These are phyloP conservation scores for Amorphotheca resinae DNA, from an alignment of 495 filamentous ascomycete genomes.

Conservation along the genomic window DNA sequence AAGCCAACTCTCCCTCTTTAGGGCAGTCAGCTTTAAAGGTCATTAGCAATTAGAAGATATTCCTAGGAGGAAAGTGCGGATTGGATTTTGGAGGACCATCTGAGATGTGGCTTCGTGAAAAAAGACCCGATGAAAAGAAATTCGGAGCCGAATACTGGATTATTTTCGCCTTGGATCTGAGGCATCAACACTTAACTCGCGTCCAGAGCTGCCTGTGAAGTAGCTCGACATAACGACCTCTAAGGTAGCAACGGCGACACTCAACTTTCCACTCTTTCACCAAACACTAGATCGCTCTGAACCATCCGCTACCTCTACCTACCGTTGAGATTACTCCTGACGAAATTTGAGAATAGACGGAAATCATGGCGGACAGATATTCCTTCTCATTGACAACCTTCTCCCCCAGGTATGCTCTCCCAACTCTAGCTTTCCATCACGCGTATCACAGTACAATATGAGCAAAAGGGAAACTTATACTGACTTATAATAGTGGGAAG, in stretches of 20 bases:
- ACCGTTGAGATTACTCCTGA: background rate
- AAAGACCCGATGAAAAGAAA: background rate
- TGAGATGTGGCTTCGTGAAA: slow-evolving; percentile 14
- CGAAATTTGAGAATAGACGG: slow-evolving; percentile 2
- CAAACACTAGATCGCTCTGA: slow-evolving; percentile 2
- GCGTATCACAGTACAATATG: background rate
- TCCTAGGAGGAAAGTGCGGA: background rate
- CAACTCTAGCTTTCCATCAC: slow-evolving; percentile 6
- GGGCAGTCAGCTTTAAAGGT: slow-evolving; percentile 3
- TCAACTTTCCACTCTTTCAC: slow-evolving; percentile 9
- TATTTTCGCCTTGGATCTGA: background rate
- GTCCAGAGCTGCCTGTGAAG: slow-evolving; percentile 13
- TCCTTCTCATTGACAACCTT: slow-evolving; percentile 99
- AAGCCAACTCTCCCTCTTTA: background rate
- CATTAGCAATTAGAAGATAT: slow-evolving; percentile 3
- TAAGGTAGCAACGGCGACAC: slow-evolving; percentile 5
- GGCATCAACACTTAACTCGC: slow-evolving; percentile 7
- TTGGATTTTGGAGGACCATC: background rate
- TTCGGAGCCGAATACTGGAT: background rate
- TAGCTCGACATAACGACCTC: slow-evolving; percentile 11
- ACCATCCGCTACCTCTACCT: background rate
- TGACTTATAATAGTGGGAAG: slow-evolving; percentile 67
- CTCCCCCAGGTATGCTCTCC: slow-evolving; percentile 78
- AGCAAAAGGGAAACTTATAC: slow-evolving; percentile 4
- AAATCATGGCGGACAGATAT: slow-evolving; percentile 90